Evolutionary conservation across 768 basidiomycete genomes (phyloP).

Genomic region (Panus rudis): DNA sequence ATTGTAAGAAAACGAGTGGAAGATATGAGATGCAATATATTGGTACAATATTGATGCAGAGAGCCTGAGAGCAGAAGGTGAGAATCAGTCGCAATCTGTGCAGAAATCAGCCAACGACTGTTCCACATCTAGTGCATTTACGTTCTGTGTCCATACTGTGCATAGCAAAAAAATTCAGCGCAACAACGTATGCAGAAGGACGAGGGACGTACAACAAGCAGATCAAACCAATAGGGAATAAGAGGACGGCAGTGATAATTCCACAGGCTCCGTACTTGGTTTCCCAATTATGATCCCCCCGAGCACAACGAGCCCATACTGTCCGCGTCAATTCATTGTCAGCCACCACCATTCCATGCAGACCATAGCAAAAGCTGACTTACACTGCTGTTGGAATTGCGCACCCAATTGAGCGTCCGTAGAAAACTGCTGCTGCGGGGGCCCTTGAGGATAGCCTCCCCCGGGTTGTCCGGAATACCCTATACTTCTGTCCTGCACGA

Average conservation of each 20-base stretch:
- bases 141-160: slow-evolving; percentile 16
- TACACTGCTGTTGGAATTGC: slow-evolving; percentile 18
- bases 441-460: neutral
- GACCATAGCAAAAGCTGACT: slow-evolving; percentile 2
- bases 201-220: slow-evolving; percentile 16
- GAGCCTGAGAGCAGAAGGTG: too few relatives aligned
- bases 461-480: neutral
- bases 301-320: slow-evolving; percentile 22
- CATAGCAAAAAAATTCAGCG: neutral
- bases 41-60: too few relatives aligned
- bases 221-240: slow-evolving; percentile 24
- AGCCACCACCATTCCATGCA: neutral
- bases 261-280: slow-evolving; percentile 22
- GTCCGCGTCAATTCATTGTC: neutral
- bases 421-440: slow-evolving; percentile 1
- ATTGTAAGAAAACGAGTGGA: too few relatives aligned
- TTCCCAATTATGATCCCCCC: slow-evolving; percentile 22
- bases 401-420: slow-evolving; percentile 12
- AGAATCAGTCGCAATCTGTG: too few relatives aligned
- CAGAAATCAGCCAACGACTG: too few relatives aligned
- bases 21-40: too few relatives aligned
- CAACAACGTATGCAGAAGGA: neutral
- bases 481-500: neutral
- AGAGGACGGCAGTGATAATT: slow-evolving; percentile 22
- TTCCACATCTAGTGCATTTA: slow-evolving; percentile 11